A percentile compares a stretch with the other conserved stretches of the same genome.
Conservation (phyloP, 2,329 filamentous ascomycete species). For the Ophiosphaerella korrae region DNA sequence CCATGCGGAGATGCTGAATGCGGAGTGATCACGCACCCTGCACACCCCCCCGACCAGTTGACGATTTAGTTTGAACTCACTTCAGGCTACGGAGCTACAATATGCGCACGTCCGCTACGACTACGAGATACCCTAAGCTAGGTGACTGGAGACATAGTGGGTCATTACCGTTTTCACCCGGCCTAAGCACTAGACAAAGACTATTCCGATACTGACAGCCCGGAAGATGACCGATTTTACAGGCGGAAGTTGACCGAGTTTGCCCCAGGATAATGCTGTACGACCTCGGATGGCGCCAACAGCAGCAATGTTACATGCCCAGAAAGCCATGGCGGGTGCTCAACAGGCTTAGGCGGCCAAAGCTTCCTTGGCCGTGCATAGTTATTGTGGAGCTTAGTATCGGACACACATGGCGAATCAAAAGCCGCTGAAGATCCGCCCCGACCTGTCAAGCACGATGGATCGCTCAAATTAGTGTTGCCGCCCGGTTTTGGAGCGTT, state of each 20-base stretch:
- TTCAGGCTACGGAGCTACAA: not conserved
- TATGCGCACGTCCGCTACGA: not conserved
- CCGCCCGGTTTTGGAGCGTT: not conserved
- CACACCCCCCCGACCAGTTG: not conserved
- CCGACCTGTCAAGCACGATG: not conserved
- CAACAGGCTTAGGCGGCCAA: slow-evolving; percentile 21
- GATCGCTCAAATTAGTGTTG: not conserved
- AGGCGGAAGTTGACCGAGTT: too few species aligned
- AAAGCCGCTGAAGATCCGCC: not conserved
- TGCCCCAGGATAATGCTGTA: too few species aligned
- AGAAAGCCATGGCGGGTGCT: slow-evolving; percentile 10
- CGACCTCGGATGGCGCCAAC: not conserved
- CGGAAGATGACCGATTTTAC: too few species aligned
- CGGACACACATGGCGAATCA: not conserved
- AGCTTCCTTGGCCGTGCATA: slow-evolving; percentile 20
- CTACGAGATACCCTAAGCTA: not conserved
- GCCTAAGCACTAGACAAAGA: too few species aligned
- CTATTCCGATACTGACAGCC: not conserved
- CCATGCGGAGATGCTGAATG: slow-evolving; percentile 8
- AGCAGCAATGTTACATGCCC: slow-evolving; percentile 19
- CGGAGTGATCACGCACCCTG: slow-evolving; percentile 1
- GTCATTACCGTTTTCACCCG: not conserved
- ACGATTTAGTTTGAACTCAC: not conserved
- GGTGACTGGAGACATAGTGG: not conserved
- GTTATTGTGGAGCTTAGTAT: slow-evolving; percentile 18